A percentile compares a stretch with the other conserved stretches of the same genome.
Conservation (phyloP, 2,329 filamentous ascomycete genomes). For the Chaetomium olivaceum region DNA sequence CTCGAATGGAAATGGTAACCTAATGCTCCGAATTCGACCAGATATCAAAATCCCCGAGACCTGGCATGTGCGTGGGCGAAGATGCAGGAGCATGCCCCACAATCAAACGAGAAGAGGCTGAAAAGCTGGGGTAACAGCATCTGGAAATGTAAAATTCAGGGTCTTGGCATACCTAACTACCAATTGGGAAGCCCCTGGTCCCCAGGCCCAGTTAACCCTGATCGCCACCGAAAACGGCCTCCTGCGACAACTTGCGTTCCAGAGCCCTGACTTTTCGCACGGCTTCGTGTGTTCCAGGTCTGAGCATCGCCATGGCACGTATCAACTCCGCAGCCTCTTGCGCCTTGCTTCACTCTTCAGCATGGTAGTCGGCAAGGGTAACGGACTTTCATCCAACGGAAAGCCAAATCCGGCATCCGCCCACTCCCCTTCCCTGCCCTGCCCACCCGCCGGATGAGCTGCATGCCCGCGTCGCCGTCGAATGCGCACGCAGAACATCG, state of each 20-base stretch:
- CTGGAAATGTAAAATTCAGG: slow-evolving; percentile 6
- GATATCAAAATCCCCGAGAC: neutral
- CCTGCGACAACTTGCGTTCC: slow-evolving; percentile 35
- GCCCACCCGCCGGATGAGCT: slow-evolving; percentile 23
- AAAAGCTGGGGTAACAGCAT: slow-evolving; percentile 12
- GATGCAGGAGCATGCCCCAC: neutral
- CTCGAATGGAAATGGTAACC: neutral
- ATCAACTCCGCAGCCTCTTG: slow-evolving; percentile 7
- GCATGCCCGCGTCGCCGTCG: slow-evolving; percentile 11
- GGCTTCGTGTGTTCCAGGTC: slow-evolving; percentile 30
- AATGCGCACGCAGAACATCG: neutral
- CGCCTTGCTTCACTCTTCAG: neutral
- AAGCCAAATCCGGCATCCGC: slow-evolving; percentile 28
- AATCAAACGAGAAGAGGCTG: neutral
- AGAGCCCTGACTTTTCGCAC: slow-evolving; percentile 27
- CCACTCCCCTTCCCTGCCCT: slow-evolving; percentile 12
- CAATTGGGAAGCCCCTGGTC: slow-evolving; percentile 1
- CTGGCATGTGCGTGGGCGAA: neutral
- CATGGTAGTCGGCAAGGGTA: neutral
- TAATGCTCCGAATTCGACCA: neutral
- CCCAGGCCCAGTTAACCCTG: slow-evolving; percentile 26
- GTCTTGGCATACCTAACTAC: slow-evolving; percentile 13
- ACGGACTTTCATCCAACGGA: slow-evolving; percentile 16
- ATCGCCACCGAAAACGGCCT: slow-evolving; percentile 32
- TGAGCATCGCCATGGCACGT: slow-evolving; percentile 30